Conservation (phyloP, 495 filamentous ascomycete species). For the Tuber borchii region DNA sequence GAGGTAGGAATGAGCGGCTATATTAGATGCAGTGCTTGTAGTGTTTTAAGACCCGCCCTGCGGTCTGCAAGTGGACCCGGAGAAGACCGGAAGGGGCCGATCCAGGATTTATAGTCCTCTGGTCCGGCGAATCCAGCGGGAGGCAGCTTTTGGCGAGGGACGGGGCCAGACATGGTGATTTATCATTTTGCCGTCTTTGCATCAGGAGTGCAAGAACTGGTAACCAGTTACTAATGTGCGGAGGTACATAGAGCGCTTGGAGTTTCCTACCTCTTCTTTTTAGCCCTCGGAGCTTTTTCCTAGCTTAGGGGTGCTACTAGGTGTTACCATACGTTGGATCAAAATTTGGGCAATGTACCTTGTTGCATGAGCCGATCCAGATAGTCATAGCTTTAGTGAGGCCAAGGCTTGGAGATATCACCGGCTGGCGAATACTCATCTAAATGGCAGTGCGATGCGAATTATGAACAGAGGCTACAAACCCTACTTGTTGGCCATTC, state of each 20-base stretch:
- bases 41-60: too few species aligned
- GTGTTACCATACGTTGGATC: background rate
- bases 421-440: background rate
- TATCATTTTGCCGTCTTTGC: too few species aligned
- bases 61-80: too few species aligned
- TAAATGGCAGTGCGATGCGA: background rate
- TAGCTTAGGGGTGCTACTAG: background rate
- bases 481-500: too few species aligned
- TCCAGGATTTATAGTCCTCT: too few species aligned
- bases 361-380: background rate
- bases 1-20: background rate
- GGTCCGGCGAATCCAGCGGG: too few species aligned
- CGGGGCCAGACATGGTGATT: too few species aligned
- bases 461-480: too few species aligned
- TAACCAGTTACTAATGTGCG: background rate
- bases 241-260: background rate
- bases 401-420: background rate
- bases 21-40: background rate
- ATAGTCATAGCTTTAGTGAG: background rate
- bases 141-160: too few species aligned
- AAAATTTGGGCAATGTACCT: background rate
- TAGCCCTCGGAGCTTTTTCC: background rate
- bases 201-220: background rate
- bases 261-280: background rate
- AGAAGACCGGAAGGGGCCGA: too few species aligned